phyloP scores from a whole-genome alignment of 139 green algal species.

The Coelastrella sp. region DNA sequence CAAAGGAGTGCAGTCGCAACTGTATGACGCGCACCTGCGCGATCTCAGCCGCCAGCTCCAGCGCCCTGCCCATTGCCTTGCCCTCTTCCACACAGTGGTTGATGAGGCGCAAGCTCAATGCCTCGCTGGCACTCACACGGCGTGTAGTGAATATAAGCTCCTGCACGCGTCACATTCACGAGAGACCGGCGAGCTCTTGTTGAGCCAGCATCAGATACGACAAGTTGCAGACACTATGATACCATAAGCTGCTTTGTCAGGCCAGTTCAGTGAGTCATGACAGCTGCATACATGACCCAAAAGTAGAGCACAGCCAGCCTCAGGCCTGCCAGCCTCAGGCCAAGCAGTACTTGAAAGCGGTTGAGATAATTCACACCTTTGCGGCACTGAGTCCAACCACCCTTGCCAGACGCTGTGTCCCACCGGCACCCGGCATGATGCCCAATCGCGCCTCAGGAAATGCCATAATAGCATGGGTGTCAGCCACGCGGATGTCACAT shows the following conservation, averaged over 20 bases:
- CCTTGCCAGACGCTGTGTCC: conserved; percentile 86
- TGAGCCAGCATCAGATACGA: no score
- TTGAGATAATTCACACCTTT: conserved; percentile 58
- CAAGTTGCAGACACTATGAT: no score
- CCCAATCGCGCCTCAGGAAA: conserved; percentile 70
- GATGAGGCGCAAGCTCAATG: conserved; percentile 67
- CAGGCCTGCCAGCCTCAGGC: no score
- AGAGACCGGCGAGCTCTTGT: no score
- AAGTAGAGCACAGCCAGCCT: no score
- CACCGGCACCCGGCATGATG: conserved; percentile 89
- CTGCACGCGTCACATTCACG: not conserved
- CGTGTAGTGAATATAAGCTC: conserved; percentile 86
- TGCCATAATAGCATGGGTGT: conserved; percentile 16
- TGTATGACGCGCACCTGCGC: conserved; percentile 18
- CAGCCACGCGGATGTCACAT: conserved; percentile 81
- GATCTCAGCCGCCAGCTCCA: conserved; percentile 41
- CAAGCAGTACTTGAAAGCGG: not conserved
- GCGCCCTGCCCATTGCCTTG: conserved; percentile 16
- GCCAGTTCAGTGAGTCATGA: no score
- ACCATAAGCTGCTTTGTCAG: no score
- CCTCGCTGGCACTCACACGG: conserved; percentile 65
- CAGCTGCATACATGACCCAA: no score
- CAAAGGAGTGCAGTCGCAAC: no score
- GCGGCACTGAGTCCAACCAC: conserved; percentile 77
- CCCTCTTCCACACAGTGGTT: conserved; percentile 66